Percentiles rank a stretch among this genome's conserved stretches.
Evolutionary conservation across 192 early-diverging fungal species (phyloP).

Genomic region (Paraglomus brasilianum): DNA sequence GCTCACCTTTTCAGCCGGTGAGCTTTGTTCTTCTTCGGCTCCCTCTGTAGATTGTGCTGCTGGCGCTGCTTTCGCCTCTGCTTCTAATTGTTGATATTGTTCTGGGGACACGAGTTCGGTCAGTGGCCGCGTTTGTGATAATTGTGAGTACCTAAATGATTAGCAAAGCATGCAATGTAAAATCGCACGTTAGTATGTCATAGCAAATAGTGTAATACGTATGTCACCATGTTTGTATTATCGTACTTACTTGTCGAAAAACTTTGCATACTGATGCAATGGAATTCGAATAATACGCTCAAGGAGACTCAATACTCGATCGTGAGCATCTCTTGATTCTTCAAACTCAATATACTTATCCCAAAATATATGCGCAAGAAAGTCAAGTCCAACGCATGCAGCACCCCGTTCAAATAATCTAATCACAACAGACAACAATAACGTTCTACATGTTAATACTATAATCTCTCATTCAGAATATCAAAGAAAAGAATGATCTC

Average conservation of each 20-base stretch:
- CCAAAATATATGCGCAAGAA: conserved; percentile 66
- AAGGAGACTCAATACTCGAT: conserved; percentile 51
- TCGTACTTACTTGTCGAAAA: conserved; percentile 62
- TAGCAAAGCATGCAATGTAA: background rate
- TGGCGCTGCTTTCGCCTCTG: conserved; percentile 29
- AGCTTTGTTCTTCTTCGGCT: conserved; percentile 24
- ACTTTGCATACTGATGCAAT: conserved; percentile 70
- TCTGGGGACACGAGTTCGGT: conserved; percentile 52
- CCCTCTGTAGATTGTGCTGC: conserved; percentile 5
- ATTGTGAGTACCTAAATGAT: conserved; percentile 50
- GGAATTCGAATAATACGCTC: conserved; percentile 69
- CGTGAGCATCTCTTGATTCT: conserved; percentile 42
- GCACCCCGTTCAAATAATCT: conserved; percentile 72
- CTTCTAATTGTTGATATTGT: conserved; percentile 45
- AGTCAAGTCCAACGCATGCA: conserved; percentile 61
- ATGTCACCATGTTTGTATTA: too few species aligned
- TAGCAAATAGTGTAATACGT: too few species aligned
- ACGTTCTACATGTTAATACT: conserved; percentile 32
- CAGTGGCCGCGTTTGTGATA: conserved; percentile 54
- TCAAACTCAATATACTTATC: conserved; percentile 59
- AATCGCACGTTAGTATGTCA: background rate
- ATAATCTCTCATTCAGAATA: conserved; percentile 21
- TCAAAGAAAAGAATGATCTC: conserved; percentile 33
- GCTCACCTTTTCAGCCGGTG: conserved; percentile 25
- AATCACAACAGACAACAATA: conserved; percentile 29